Evolutionary conservation across 495 filamentous ascomycete species (phyloP), one percentile per base, ranked within the genome.

Genomic region (Sabuloglossum arenarium): DNA sequence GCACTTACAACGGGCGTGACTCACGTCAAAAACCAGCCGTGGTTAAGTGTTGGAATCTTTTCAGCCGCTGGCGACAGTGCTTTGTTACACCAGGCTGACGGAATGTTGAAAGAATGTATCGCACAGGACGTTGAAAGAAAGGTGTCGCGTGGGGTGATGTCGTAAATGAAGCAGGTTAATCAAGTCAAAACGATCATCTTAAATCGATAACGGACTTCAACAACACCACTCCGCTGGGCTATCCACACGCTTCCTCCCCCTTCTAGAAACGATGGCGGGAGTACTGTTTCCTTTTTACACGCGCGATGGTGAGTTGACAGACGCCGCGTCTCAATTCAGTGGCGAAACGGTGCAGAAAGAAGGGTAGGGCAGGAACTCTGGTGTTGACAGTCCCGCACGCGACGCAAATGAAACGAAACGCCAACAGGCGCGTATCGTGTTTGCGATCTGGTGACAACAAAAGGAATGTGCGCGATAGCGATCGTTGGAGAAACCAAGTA

Each of bases 391-490:
- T 39, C 34, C 45, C 10, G 45, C 8, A 49, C 45, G 45, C 21
- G 25, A 49, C 21, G 25, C 21, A 6, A 14, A 49, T 24, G 45
- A 49, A 24, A 24, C 45, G 23, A 28, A 49, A 3, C 45, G 21
- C 6, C 21, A 24, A n/a, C 5, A 3, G 21, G 45, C 45, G 21
- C 21, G 45, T 49, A 28, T 49, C 45, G 45, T 49, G 10, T 6
- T 28, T 28, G 25, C 19, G 45, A 25, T 49, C 19, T 46, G 42
- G 6, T 49, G 45, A 16, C 45, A 49, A 49, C 21, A 28, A 28
- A 49, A 49, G 45, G 21, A 28, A 49, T 49, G 45, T 49, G 45
- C 34, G 34, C 45, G 45, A 49, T 49, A 49, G 45, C 45, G 45
- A 49, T 25, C 14, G 45, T 49, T 24, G 25, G n/a, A 49, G 4